These are phyloP conservation scores for Citrus medica DNA, from an alignment of 345 rosid genomes.

Conservation along the genomic window DNA sequence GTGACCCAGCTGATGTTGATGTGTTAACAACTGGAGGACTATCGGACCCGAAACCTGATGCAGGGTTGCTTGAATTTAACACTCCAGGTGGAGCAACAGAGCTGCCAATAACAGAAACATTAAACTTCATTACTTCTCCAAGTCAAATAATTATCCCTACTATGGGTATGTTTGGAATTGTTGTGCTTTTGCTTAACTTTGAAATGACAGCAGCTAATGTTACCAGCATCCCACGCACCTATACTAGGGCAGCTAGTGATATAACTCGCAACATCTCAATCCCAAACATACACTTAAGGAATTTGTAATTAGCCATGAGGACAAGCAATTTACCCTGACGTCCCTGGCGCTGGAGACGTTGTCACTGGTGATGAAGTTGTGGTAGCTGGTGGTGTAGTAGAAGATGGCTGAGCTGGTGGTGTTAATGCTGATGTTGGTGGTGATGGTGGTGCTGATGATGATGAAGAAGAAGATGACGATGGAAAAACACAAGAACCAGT, in stretches of 20 bases:
- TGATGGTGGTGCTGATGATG: constrained; percentile 33
- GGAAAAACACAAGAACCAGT: constrained; percentile 76
- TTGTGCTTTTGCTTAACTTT: no score
- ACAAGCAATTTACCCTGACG: constrained; percentile 34
- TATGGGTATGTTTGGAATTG: not conserved
- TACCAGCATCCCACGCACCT: no score
- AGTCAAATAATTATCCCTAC: not conserved
- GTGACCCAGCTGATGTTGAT: constrained; percentile 30
- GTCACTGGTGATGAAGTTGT: constrained; percentile 13
- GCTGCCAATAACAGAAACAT: constrained; percentile 22
- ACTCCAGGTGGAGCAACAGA: constrained; percentile 47
- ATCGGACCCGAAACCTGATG: constrained; percentile 31
- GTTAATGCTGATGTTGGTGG: constrained; percentile 44
- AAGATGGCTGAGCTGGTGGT: constrained; percentile 36
- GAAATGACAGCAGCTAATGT: no score
- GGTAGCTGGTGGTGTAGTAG: constrained; percentile 15
- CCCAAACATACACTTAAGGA: not conserved
- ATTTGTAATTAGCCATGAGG: not conserved
- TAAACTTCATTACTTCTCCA: not conserved
- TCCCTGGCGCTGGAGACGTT: constrained; percentile 38
- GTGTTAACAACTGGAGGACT: constrained; percentile 34
- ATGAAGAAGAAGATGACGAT: constrained; percentile 37
- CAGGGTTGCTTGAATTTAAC: constrained; percentile 47
- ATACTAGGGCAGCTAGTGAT: not conserved
- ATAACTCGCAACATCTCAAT: not conserved